Conservation (phyloP, 441 rosid species). For the Arabidopsis lyrata region DNA sequence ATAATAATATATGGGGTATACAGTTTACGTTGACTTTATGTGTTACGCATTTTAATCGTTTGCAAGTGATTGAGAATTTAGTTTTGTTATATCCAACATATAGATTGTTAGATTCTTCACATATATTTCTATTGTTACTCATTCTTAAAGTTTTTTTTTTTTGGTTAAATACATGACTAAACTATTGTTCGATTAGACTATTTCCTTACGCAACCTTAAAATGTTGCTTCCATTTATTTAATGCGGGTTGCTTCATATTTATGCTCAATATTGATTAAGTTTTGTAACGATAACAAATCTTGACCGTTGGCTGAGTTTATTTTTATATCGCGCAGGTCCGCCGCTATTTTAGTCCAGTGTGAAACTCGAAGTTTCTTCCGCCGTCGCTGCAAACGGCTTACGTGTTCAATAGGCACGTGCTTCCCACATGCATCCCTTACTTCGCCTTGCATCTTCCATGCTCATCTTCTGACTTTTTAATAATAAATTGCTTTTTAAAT, state of each 20-base stretch:
- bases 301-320: neutral
- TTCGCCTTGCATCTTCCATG: constrained; percentile 27
- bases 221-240: neutral
- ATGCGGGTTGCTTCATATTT: constrained; percentile 6
- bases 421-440: constrained; percentile 35
- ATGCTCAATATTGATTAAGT: neutral
- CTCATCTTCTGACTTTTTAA: constrained; percentile 17
- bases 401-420: constrained; percentile 30
- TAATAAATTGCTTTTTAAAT: neutral
- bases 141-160: neutral
- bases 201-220: constrained; percentile 1
- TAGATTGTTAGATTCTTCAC: too few species aligned
- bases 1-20: neutral
- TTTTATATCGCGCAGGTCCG: constrained; percentile 3
- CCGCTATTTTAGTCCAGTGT: constrained; percentile 18
- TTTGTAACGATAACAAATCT: neutral
- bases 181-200: neutral
- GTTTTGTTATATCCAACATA: neutral
- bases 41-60: constrained; percentile 1
- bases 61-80: neutral
- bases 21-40: constrained; percentile 1
- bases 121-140: neutral
- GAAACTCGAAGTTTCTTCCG: constrained; percentile 35
- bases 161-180: neutral
- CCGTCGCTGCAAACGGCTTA: constrained; percentile 26